Base-by-base conservation (phyloP, 176 grass and related monocot species). In the Cocos nucifera region DNA sequence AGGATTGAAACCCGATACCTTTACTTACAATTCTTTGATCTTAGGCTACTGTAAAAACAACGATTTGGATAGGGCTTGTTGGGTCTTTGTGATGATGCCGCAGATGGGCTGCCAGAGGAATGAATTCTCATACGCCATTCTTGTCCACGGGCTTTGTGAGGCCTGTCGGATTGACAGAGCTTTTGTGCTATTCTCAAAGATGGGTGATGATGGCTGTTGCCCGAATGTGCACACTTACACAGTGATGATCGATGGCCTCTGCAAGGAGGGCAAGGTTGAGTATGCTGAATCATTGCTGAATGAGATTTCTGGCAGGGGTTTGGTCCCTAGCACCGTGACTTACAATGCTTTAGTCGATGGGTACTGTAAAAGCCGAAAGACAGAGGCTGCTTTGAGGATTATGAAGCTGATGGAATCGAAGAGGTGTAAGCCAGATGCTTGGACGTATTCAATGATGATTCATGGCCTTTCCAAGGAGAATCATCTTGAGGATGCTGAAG, bases 21-120 rank as follows among this genome's bases (percentile, higher is more conserved):
- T 62, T 62, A 73, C 70, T 0, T 73, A 54, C 21, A 73, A 73
- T 54, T 73, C 17, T 39, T 48, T 73, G 58, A 61, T 73, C 16
- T 51, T 73, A 35, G 58, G 58, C 1, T 17, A 63, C 5, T 63
- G 25, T 23, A 22, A 18, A 54, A 62, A 39, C 14, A 39, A 62
- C 17, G 27, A 73, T 10, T 29, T 62, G 19, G 49, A 55, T 28
- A 25, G 49, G 4, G 70, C 70, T 10, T 62, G 18, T 63, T 21
- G 50, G 49, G 24, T 62, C 49, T 73, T 73, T n/a, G 9, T 53
- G 15, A 29, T 39, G 18, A 73, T 73, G 20, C 19, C 19, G 1
- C 23, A 58, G 20, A 58, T 58, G 56, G 51, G 65, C 0, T 68
- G 51, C 15, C 30, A 68, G 53, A 51, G 26, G 35, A 53, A 68